Percentiles rank a stretch among this genome's conserved stretches.
Evolutionary conservation across 2,329 filamentous ascomycete species (phyloP).

Genomic region (Monosporascus sp.): DNA sequence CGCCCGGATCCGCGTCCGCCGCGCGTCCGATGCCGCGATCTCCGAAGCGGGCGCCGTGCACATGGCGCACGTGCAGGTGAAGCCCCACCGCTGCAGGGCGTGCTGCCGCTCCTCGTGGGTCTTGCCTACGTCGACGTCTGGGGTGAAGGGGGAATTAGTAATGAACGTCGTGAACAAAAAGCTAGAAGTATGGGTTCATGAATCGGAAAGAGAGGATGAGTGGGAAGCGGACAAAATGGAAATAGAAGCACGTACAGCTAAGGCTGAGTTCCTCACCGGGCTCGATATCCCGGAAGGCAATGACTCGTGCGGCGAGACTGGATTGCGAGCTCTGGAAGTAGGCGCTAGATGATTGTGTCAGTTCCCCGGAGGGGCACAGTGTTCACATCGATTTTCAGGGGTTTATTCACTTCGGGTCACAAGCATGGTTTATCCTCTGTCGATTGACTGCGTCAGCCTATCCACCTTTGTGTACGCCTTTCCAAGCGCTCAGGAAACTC

Average conservation of each 20-base stretch:
- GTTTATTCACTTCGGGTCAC: conserved; percentile 27
- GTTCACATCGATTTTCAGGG: neutral
- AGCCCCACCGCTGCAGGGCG: conserved; percentile 25
- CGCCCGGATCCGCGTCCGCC: conserved; percentile 20
- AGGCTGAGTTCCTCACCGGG: conserved; percentile 20
- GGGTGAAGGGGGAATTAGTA: neutral
- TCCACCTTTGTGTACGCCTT: neutral
- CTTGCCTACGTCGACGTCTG: conserved; percentile 26
- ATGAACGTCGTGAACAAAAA: neutral
- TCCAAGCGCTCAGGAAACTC: neutral
- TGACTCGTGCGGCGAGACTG: conserved; percentile 18
- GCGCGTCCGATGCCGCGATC: conserved; percentile 24
- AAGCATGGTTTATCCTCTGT: conserved; percentile 28
- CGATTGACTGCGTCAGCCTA: conserved; percentile 5
- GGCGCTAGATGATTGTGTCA: conserved; percentile 15
- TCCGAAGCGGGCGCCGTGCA: conserved; percentile 21
- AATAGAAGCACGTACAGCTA: conserved; percentile 14
- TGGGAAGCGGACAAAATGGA: neutral
- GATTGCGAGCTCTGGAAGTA: conserved; percentile 25
- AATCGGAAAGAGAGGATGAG: neutral
- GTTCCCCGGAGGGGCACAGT: neutral
- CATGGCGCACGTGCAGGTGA: conserved; percentile 27
- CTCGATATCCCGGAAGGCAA: conserved; percentile 18
- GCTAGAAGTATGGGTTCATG: too few relatives aligned
- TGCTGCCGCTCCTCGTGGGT: conserved; percentile 19